These are phyloP conservation scores for Pestalotiopsis fici DNA, from an alignment of 2,329 filamentous ascomycete genomes.

Conservation along the genomic window DNA sequence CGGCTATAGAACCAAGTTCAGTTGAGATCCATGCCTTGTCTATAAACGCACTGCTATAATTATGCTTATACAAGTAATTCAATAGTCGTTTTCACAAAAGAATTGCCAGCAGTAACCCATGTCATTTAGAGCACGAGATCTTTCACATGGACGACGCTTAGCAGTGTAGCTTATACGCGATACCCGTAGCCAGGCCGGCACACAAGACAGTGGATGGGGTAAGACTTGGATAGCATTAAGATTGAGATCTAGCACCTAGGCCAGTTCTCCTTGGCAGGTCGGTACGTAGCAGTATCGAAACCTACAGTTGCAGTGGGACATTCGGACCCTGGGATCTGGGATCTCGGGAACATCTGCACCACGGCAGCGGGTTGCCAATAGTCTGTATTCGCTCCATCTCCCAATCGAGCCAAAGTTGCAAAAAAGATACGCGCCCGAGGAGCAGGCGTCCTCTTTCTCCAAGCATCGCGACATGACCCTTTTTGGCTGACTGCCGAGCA, in stretches of 20 bases:
- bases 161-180: neutral
- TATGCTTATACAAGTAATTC: neutral
- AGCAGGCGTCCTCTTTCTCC: neutral
- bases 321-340: constrained; percentile 4
- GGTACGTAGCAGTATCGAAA: neutral
- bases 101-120: neutral
- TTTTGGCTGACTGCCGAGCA: neutral
- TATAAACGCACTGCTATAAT: neutral
- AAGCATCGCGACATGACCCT: neutral
- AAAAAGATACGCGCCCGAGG: neutral
- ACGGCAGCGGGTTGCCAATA: constrained; percentile 7
- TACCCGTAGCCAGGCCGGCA: neutral
- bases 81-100: neutral
- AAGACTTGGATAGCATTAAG: neutral
- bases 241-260: neutral
- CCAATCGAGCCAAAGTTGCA: neutral
- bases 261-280: neutral
- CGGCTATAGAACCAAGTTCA: neutral
- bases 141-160: neutral
- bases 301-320: neutral
- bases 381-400: constrained; percentile 3
- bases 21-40: neutral
- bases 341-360: constrained; percentile 8
- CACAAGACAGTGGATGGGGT: neutral
- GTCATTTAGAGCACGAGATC: neutral